A percentile compares a stretch with the other conserved stretches of the same genome.
These are phyloP conservation scores for Huntiella moniliformis DNA, from an alignment of 2,329 filamentous ascomycete genomes.

Conservation along the genomic window DNA sequence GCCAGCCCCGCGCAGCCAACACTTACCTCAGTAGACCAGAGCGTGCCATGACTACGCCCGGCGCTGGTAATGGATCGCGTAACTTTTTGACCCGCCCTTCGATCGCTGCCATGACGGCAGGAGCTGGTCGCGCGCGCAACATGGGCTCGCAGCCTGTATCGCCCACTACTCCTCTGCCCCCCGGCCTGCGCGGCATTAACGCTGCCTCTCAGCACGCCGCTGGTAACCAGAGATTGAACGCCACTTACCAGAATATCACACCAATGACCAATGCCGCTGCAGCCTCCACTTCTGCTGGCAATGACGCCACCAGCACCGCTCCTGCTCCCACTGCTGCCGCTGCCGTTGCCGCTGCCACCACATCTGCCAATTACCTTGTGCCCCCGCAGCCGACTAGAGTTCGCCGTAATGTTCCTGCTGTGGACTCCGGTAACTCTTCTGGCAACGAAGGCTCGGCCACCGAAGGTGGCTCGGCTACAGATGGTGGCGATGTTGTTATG, in stretches of 20 bases:
- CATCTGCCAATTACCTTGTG: conserved; percentile 27
- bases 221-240: conserved; percentile 23
- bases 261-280: conserved; percentile 70
- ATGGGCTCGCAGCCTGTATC: conserved; percentile 9
- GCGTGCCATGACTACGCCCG: conserved; percentile 10
- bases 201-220: not conserved
- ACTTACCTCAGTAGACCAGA: conserved; percentile 2
- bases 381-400: conserved; percentile 32
- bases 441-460: conserved; percentile 69
- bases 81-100: not conserved
- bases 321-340: conserved; percentile 70
- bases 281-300: conserved; percentile 41
- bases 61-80: not conserved
- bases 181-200: conserved; percentile 17
- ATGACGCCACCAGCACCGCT: conserved; percentile 18
- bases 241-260: conserved; percentile 11
- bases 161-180: conserved; percentile 8
- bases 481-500: conserved; percentile 57
- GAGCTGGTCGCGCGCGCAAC: not conserved
- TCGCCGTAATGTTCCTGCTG: conserved; percentile 26
- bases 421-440: conserved; percentile 69
- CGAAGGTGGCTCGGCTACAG: conserved; percentile 55
- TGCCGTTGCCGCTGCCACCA: conserved; percentile 50
- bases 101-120: conserved; percentile 3
- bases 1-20: conserved; percentile 8